Percentiles rank a stretch among this genome's conserved stretches.
These are phyloP conservation scores for Hirschioporus abietinus DNA, from an alignment of 768 basidiomycete genomes.

Conservation along the genomic window DNA sequence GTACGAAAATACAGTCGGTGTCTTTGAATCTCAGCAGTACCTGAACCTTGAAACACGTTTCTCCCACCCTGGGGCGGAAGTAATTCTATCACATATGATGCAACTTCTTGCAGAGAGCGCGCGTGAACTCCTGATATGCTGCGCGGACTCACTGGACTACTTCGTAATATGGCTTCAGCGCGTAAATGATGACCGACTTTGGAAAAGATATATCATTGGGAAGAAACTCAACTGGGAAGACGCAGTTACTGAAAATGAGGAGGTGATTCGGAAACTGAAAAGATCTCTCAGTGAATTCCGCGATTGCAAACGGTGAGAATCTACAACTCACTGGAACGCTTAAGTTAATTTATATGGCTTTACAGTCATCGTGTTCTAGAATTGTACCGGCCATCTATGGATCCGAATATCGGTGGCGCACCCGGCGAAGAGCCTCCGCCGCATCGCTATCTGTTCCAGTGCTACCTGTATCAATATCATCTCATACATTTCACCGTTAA, in stretches of 20 bases:
- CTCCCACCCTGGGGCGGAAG: slow-evolving; percentile 31
- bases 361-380: background rate
- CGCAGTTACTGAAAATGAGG: slow-evolving; percentile 32
- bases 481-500: slow-evolving; percentile 32
- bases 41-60: slow-evolving; percentile 58
- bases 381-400: background rate
- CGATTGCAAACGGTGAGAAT: slow-evolving; percentile 41
- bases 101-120: slow-evolving; percentile 48
- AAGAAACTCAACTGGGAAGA: slow-evolving; percentile 25
- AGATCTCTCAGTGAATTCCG: slow-evolving; percentile 41
- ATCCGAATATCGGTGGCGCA: background rate
- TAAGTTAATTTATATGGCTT: background rate
- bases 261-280: slow-evolving; percentile 31
- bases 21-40: slow-evolving; percentile 69
- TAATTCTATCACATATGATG: slow-evolving; percentile 37
- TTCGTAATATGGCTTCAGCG: slow-evolving; percentile 47
- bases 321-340: background rate
- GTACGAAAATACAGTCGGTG: slow-evolving; percentile 56
- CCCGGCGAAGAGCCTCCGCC: slow-evolving; percentile 37
- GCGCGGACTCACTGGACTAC: slow-evolving; percentile 34
- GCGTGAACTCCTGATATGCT: slow-evolving; percentile 43
- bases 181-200: slow-evolving; percentile 33
- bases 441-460: slow-evolving; percentile 68
- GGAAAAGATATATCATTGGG: slow-evolving; percentile 26
- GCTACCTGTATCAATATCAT: slow-evolving; percentile 66